Evolutionary conservation across 306 rosid genomes (phyloP), one percentile per base, ranked within the genome.

Genomic region (Prunus salicina): DNA sequence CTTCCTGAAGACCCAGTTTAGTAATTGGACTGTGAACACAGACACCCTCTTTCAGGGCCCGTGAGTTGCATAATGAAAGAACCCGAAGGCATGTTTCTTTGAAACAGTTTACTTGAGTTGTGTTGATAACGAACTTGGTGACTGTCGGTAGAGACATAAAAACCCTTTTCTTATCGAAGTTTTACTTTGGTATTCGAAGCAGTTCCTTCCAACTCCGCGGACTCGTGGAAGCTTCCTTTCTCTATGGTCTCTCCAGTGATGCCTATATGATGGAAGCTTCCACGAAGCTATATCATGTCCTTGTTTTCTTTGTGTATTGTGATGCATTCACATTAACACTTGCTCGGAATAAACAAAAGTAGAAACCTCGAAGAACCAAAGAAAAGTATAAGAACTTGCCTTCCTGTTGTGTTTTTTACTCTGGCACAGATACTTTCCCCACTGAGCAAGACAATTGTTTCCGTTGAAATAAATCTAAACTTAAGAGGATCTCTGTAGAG

Each of bases 21-120:
- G 86, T 81, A 27, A 89, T 61, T 74, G 92, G 87, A 80, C 88
- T 84, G 72, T 89, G 93, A 57, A 87, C 89, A 34, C 85, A 87
- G 5, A 82, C 18, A 41, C 93, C 93, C 70, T 79, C 84, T 64
- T 78, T 69, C 71, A 82, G 68, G 68, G 87, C 84, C 75, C 77
- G 56, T 63, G 92, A 82, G 75, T 87, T 91, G 90, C 93, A 87
- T 12, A 78, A 47, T 58, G 88, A 86, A 69, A 89, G 81, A 77
- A 91, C 55, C 57, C 83, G 76, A 64, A 82, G 51, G 79, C 89
- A 91, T 27, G 28, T 75, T 46, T 91, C 88, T 82, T 84, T 80
- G 50, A 88, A 47, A 60, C 62, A 77, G 64, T 47, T 9, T 0
- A 77, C 76, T 61, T 86, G 84, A 27, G 55, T 76, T 74, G 61